A percentile compares a stretch with the other conserved stretches of the same genome.
phyloP scores from a whole-genome alignment of 2,329 filamentous ascomycete genomes.

The Paraphoma sp. region DNA sequence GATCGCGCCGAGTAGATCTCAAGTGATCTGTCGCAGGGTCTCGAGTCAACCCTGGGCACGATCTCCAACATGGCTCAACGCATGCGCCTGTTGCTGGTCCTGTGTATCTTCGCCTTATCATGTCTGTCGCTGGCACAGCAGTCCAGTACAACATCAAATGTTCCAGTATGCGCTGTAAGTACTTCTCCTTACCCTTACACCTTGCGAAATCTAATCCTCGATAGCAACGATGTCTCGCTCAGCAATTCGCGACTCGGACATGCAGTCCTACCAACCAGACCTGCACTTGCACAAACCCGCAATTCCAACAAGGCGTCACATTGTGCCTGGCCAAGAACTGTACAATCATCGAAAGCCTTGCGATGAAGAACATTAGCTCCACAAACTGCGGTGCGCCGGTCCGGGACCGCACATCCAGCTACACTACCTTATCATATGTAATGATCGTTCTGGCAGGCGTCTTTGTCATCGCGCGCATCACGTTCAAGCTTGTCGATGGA shows the following conservation, averaged over 20 bases:
- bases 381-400: slow-evolving; percentile 49
- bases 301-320: slow-evolving; percentile 27
- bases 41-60: neutral
- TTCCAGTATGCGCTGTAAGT: slow-evolving; percentile 26
- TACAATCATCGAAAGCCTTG: slow-evolving; percentile 38
- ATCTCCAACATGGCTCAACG: neutral
- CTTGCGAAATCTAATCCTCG: neutral
- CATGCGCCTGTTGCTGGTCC: neutral
- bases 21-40: neutral
- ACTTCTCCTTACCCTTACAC: neutral
- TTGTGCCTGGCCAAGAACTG: slow-evolving; percentile 24
- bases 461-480: slow-evolving; percentile 45
- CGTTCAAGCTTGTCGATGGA: slow-evolving; percentile 46
- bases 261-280: slow-evolving; percentile 25
- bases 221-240: slow-evolving; percentile 17
- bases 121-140: neutral
- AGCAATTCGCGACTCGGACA: slow-evolving; percentile 18
- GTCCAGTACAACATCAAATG: neutral
- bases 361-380: slow-evolving; percentile 51
- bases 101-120: neutral
- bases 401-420: slow-evolving; percentile 44
- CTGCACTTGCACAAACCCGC: slow-evolving; percentile 30
- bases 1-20: neutral
- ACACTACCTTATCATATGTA: slow-evolving; percentile 42
- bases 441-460: slow-evolving; percentile 44